Percentiles rank a stretch among this genome's conserved stretches.
phyloP scores from a whole-genome alignment of 352 stramenopile species.

The Pythium folliculosum region DNA sequence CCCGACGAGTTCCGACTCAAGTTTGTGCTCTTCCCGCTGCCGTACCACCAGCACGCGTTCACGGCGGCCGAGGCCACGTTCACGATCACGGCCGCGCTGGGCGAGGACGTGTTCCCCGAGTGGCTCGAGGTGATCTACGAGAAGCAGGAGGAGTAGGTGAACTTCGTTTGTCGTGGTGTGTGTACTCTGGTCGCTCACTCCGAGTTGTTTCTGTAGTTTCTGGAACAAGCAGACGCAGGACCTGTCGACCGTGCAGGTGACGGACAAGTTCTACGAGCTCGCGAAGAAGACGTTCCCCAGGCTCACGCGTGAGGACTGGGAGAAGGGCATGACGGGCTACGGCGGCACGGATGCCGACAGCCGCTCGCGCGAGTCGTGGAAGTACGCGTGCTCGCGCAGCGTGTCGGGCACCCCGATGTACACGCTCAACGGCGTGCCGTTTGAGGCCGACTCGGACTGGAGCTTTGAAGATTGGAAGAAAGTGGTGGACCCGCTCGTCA shows the following conservation, averaged over 20 bases:
- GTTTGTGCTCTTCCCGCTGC: conserved; percentile 78
- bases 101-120: conserved; percentile 52
- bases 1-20: conserved; percentile 59
- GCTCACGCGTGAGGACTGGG: conserved; percentile 67
- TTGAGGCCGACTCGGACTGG: conserved; percentile 49
- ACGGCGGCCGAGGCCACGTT: conserved; percentile 59
- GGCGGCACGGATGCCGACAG: conserved; percentile 71
- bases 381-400: conserved; percentile 77
- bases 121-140: conserved; percentile 83
- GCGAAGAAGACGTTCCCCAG: conserved; percentile 68
- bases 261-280: conserved; percentile 53
- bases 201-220: conserved; percentile 35
- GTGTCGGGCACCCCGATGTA: conserved; percentile 81
- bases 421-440: conserved; percentile 76
- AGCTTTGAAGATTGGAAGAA: conserved; percentile 61
- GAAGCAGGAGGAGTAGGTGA: conserved; percentile 71
- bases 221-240: conserved; percentile 87
- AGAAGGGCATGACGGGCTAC: conserved; percentile 71
- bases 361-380: conserved; percentile 65
- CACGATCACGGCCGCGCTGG: conserved; percentile 62
- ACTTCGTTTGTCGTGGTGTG: not conserved
- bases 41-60: conserved; percentile 81
- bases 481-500: conserved; percentile 43
- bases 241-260: conserved; percentile 65
- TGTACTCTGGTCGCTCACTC: not conserved